Conservation (phyloP, 2,329 filamentous ascomycete species). For the Trichocomaceae sp. region DNA sequence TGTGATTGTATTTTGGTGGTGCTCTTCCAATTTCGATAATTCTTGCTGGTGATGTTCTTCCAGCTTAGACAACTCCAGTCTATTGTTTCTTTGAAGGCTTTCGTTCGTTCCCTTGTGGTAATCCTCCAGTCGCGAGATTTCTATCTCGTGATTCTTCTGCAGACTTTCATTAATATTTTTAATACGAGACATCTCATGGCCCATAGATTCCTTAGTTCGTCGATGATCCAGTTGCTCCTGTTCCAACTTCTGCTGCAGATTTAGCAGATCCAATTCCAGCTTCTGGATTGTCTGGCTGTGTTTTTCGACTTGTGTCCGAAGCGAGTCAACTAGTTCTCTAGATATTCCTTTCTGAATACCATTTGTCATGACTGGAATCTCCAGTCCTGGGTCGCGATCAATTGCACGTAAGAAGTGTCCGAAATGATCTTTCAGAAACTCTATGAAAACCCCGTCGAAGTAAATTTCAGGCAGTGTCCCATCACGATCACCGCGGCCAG, state of each 20-base stretch:
- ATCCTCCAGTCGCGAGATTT: conserved; percentile 48
- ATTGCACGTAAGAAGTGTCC: conserved; percentile 76
- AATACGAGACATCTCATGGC: conserved; percentile 51
- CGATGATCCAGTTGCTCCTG: conserved; percentile 69
- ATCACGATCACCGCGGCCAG: conserved; percentile 47
- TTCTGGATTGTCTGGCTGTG: conserved; percentile 57
- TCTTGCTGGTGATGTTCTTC: conserved; percentile 43
- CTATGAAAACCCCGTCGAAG: conserved; percentile 79
- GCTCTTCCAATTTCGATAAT: conserved; percentile 15
- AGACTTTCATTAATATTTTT: conserved; percentile 64
- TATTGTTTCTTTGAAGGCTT: conserved; percentile 60
- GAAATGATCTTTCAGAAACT: conserved; percentile 95
- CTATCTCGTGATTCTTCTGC: conserved; percentile 61
- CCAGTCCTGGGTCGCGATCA: conserved; percentile 81
- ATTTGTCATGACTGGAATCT: conserved; percentile 72
- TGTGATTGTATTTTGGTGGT: conserved; percentile 2
- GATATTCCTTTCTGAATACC: conserved; percentile 84
- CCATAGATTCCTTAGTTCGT: conserved; percentile 54
- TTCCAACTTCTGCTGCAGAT: conserved; percentile 51
- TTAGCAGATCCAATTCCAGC: conserved; percentile 50
- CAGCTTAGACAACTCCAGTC: conserved; percentile 55
- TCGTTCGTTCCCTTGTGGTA: conserved; percentile 53
- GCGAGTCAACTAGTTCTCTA: conserved; percentile 81
- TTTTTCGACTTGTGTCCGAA: conserved; percentile 70
- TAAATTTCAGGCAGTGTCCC: conserved; percentile 68